Evolutionary conservation across 805 yeast species (phyloP).

Genomic region (Starmerella apis): DNA sequence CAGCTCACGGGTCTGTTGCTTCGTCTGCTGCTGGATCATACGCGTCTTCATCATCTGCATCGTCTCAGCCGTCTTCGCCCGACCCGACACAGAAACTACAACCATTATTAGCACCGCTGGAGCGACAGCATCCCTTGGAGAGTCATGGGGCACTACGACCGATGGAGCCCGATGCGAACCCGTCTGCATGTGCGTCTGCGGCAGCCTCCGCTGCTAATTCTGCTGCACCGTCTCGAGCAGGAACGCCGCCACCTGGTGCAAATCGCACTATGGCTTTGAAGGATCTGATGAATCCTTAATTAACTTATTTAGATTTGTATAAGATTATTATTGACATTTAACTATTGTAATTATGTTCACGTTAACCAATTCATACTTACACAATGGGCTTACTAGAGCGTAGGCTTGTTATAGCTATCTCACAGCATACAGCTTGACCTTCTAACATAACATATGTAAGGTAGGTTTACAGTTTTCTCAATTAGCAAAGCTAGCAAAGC

Average conservation of each 20-base stretch:
- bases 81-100: slow-evolving; percentile 1
- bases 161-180: slow-evolving; percentile 20
- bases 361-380: too few species aligned
- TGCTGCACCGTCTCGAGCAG: slow-evolving; percentile 22
- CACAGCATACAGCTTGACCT: too few species aligned
- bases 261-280: slow-evolving; percentile 18
- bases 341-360: not conserved
- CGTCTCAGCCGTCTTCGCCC: slow-evolving; percentile 4
- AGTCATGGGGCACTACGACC: slow-evolving; percentile 7
- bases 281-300: slow-evolving; percentile 20
- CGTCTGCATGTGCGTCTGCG: slow-evolving; percentile 7
- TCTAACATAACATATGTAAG: too few species aligned
- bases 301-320: slow-evolving; percentile 5
- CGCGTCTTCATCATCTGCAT: not conserved
- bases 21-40: not conserved
- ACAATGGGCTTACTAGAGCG: too few species aligned
- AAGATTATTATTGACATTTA: not conserved
- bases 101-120: slow-evolving; percentile 12
- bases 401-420: too few species aligned
- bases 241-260: slow-evolving; percentile 9
- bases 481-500: too few species aligned
- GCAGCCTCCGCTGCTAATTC: slow-evolving; percentile 10
- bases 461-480: too few species aligned
- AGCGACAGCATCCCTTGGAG: not conserved
- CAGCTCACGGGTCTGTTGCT: not conserved